Base-by-base conservation (phyloP, 1,284 basidiomycete species). In the Trichosporon inkin region DNA sequence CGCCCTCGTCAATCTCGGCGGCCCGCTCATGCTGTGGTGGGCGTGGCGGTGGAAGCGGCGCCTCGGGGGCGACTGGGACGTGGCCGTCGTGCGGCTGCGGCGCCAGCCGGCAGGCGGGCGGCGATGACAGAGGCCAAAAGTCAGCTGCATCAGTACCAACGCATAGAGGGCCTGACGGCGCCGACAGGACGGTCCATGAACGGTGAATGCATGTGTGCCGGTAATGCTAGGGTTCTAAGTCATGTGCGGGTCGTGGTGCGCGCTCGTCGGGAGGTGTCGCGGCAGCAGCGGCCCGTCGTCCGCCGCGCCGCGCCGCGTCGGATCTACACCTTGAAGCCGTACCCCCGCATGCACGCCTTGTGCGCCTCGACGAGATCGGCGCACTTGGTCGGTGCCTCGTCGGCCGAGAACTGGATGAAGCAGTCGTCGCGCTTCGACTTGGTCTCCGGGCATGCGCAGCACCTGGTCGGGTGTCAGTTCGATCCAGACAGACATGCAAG, bases 361-460 rank as follows among this genome's bases (percentile, higher is more conserved):
- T 98, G 93, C 66, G 82, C 83, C 71, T 85, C 84, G 14, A 98
- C 84, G 51, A 93, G 80, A 56, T 88, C 85, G 71, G 83, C 85
- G 81, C 94, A 97, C 74, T 88, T 87, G 62, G 86, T 85, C 61
- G 84, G 83, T 5, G 88, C 88, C 64, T 86, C 85, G 39, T 85
- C 84, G 7, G 86, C 78, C 69, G 86, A 85, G 67, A 82, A 83
- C 65, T 86, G 84, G 67, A 98, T 81, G 82, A 96, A 97, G 79
- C 95, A 99, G 68, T 93, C 88, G 78, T 99, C 95, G 36, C 95
- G 84, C 24, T 83, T 84, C 7, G 87, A 84, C 79, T 99, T 99
- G 0, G 93, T 96, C 69, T 93, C 85, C 13, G 93, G 92, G 77
- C 94, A 99, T 49, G 94, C 94, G 71, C 94, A 98, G 73, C 94